Base-by-base conservation (phyloP, 768 basidiomycete species). In the Austroboletus festivus region DNA sequence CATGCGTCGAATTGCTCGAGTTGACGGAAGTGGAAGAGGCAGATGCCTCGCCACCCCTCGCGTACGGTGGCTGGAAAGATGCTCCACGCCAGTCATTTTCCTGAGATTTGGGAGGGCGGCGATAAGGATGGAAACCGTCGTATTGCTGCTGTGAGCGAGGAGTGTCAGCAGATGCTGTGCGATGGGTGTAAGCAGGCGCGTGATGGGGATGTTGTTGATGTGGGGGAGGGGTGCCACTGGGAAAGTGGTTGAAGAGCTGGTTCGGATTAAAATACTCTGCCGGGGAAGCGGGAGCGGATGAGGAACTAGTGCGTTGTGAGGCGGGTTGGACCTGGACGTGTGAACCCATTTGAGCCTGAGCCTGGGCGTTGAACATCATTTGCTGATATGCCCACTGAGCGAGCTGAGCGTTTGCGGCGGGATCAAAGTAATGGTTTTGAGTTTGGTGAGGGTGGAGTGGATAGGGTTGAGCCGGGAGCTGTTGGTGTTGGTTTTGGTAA, bases 371-470 rank as follows among this genome's bases (percentile, higher is more conserved):
- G 82, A 81, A 86, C 82, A 92, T 83, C 89, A 91, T 90, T 61
- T 91, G 89, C 68, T 90, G 89, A 70, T 92, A 92, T 31, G 89
- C 86, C 89, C 89, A 92, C 65, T 88, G 86, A 3, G 87, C 84
- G 48, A 83, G 81, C 47, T 89, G 80, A 54, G 85, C 86, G 44
- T 85, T 85, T 28, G 28, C 12, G 28, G 28, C 28, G 28, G 28
- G 28, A 28, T 90, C 86, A 59, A 83, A 89, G 64, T 80, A 89
- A n/a, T 77, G 76, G 54, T 73, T 67, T 57, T 79, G 83, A 15
- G 69, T 64, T 39, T 73, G 77, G 41, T 56, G 53, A 1, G 53
- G 66, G 41, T 74, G 75, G 18, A 73, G 56, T 34, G 75, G 74
- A 66, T 79, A 82, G 44, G 76, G 68, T 51, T 75, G 75, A 31